phyloP scores from a whole-genome alignment of 768 basidiomycete species.

The Phaeotremella skinneri region DNA sequence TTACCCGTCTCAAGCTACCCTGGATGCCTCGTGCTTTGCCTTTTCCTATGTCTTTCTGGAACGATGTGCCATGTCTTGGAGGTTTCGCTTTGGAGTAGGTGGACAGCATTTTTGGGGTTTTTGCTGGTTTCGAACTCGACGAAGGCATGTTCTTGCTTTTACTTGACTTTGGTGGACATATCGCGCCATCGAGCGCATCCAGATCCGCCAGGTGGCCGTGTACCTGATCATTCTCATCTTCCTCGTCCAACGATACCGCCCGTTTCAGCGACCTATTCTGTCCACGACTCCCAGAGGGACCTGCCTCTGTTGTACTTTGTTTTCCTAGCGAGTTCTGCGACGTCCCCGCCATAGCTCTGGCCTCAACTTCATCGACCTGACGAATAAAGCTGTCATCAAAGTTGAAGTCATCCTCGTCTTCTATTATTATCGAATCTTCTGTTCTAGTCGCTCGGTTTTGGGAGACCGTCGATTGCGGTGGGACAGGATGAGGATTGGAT shows the following conservation, averaged over 20 bases:
- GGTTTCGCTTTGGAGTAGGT: not conserved
- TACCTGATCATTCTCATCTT: slow-evolving; percentile 17
- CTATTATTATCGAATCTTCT: slow-evolving; percentile 3
- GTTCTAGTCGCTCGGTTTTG: not conserved
- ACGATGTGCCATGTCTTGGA: not conserved
- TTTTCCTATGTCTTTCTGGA: not conserved
- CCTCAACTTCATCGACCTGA: slow-evolving; percentile 25
- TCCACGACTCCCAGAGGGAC: not conserved
- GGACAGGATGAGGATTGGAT: not conserved
- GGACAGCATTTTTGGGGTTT: not conserved
- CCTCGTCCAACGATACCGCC: slow-evolving; percentile 1
- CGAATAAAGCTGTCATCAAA: slow-evolving; percentile 25
- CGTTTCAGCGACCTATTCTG: too few species aligned
- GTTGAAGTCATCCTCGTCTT: slow-evolving; percentile 20
- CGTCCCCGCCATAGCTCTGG: slow-evolving; percentile 4
- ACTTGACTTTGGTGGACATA: slow-evolving; percentile 1
- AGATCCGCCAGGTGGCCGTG: slow-evolving; percentile 8
- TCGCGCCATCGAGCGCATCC: slow-evolving; percentile 8
- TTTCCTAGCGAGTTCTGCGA: not conserved
- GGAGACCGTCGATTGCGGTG: not conserved
- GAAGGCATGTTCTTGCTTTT: too few species aligned
- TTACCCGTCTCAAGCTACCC: not conserved
- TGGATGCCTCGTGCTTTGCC: not conserved
- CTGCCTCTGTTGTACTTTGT: not conserved
- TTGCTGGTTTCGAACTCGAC: not conserved